These are phyloP conservation scores for Bipolaris oryzae DNA, from an alignment of 2,329 filamentous ascomycete species.

Conservation along the genomic window DNA sequence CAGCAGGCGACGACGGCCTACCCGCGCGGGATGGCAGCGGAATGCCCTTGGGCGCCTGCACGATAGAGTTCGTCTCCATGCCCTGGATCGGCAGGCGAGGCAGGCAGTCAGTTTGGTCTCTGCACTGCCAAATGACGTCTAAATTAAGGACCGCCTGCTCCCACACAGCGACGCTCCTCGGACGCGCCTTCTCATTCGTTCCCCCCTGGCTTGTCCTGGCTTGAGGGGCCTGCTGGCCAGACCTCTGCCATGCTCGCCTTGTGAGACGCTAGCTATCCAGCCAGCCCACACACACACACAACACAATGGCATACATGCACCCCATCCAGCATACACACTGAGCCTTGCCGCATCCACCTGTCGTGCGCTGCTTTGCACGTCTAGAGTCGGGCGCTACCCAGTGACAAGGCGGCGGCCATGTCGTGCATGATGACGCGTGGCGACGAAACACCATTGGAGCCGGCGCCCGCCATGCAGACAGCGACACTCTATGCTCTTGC, in stretches of 20 bases:
- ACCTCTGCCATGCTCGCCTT: neutral
- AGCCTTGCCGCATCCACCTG: neutral
- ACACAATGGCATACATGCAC: too few species aligned
- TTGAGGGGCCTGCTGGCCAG: neutral
- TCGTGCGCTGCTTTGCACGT: neutral
- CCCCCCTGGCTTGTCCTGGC: neutral
- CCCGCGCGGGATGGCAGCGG: neutral
- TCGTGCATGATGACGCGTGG: slow-evolving; percentile 13
- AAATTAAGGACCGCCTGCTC: slow-evolving; percentile 11
- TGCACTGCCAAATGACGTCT: slow-evolving; percentile 2
- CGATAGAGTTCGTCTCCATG: slow-evolving; percentile 4
- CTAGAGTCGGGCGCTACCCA: neutral
- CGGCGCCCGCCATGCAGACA: neutral
- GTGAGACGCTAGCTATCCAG: neutral
- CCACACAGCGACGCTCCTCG: neutral
- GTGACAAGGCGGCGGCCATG: slow-evolving; percentile 1
- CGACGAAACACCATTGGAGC: neutral
- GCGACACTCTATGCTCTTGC: neutral
- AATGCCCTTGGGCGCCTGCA: slow-evolving; percentile 2
- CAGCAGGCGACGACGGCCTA: neutral
- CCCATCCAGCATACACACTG: too few species aligned
- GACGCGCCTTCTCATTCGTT: neutral
- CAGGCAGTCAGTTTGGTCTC: neutral
- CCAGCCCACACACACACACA: too few species aligned
- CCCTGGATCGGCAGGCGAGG: slow-evolving; percentile 7